Evolutionary conservation across 1,284 basidiomycete species (phyloP), one percentile per base, ranked within the genome.

Genomic region (Ceratobasidium sp.): DNA sequence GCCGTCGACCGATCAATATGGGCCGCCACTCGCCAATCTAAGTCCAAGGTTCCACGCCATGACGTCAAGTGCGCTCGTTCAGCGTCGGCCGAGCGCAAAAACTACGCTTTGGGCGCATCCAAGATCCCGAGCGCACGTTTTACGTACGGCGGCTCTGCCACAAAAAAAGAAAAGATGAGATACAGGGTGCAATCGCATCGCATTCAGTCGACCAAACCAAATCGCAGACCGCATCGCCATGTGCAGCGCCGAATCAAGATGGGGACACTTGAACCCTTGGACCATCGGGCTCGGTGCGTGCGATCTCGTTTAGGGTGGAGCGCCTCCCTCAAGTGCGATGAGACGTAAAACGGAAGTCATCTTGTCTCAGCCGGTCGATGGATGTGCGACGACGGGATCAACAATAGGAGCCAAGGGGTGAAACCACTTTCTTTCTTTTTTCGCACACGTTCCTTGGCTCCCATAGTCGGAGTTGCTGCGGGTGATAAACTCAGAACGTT

Each of bases 391-490:
- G 44, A 46, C 12, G 20, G 48, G 4, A 2, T 12, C 20, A 15
- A 50, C 65, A 66, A 4, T 3, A 64, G 40, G 33, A 40, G 33
- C 33, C 61, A n/a, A n/a, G n/a, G 42, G 23, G 44, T 10, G 44
- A 28, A 28, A 26, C 15, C 46, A 23, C 10, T 38, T 38, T 40
- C 23, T 38, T 33, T 42, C 15, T 10, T n/a, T 28, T 66, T 66
- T 66, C 65, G 65, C 64, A 66, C 65, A 66, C 65, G 48, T 28
- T 66, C 40, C 15, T 64, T 44, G 61, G 15, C 33, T 40, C 50
- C 28, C 50, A 56, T 15, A 12, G 69, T 71, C 69, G 69, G 69
- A 71, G 69, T 71, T 71, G 69, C 56, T 50, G 50, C 28, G 3
- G 44, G 54, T 59, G 69, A 71, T 71, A 71, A 71, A 56, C 67